Conservation (phyloP, 768 basidiomycete species). For the Amanita exitialis region DNA sequence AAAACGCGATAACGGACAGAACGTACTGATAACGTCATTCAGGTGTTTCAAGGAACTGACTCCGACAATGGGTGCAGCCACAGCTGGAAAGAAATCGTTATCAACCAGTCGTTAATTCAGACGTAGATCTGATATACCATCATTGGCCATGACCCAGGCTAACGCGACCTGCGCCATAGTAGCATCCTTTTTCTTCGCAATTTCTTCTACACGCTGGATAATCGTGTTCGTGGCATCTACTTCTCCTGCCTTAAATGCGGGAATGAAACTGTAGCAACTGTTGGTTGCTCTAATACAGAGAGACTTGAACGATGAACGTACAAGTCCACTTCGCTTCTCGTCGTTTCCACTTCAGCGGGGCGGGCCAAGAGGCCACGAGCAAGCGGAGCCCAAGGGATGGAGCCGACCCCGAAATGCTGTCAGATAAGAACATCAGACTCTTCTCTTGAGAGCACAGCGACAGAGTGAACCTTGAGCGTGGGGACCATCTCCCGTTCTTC, state of each 20-base stretch:
- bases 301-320: neutral
- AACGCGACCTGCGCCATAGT: slow-evolving; percentile 50
- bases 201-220: slow-evolving; percentile 34
- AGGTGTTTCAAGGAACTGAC: no score
- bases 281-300: neutral
- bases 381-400: slow-evolving; percentile 52
- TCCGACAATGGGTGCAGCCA: slow-evolving; percentile 52
- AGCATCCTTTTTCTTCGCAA: slow-evolving; percentile 39
- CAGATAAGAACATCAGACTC: no score
- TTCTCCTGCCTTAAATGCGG: neutral
- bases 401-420: slow-evolving; percentile 41
- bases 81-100: slow-evolving; percentile 15
- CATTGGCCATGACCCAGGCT: slow-evolving; percentile 39
- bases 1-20: no score
- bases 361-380: slow-evolving; percentile 43
- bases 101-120: neutral
- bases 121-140: slow-evolving; percentile 17
- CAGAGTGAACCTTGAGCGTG: slow-evolving; percentile 42
- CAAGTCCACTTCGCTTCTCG: neutral
- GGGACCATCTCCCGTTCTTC: slow-evolving; percentile 58
- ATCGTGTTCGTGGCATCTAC: neutral
- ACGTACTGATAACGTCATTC: no score
- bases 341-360: slow-evolving; percentile 22
- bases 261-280: neutral
- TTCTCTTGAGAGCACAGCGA: no score